phyloP scores from a whole-genome alignment of 2,329 filamentous ascomycete species.

The Didymella pomorum region DNA sequence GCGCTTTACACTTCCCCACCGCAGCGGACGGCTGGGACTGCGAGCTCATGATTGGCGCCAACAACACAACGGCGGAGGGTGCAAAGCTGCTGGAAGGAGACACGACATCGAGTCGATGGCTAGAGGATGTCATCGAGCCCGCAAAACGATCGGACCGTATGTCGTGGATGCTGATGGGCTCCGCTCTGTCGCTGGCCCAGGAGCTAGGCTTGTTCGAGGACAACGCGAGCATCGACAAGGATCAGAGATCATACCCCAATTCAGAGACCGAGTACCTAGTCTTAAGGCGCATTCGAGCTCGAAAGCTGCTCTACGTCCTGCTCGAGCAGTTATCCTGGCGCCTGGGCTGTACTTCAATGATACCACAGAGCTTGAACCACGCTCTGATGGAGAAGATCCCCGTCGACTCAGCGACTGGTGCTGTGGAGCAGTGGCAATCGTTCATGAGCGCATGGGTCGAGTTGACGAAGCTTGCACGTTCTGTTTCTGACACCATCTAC shows the following conservation, averaged over 20 bases:
- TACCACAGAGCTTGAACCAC: conserved; percentile 56
- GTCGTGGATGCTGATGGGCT: conserved; percentile 68
- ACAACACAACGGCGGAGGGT: conserved; percentile 50
- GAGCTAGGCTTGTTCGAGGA: conserved; percentile 62
- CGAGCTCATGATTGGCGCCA: conserved; percentile 56
- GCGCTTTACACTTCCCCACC: conserved; percentile 63
- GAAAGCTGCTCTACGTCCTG: conserved; percentile 54
- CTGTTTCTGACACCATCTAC: conserved; percentile 63
- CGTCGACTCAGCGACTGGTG: conserved; percentile 47
- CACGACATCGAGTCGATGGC: conserved; percentile 55
- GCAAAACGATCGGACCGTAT: conserved; percentile 64
- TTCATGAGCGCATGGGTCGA: conserved; percentile 62
- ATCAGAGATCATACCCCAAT: conserved; percentile 46
- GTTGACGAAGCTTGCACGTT: conserved; percentile 56
- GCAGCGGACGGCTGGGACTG: conserved; percentile 64
- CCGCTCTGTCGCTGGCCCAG: conserved; percentile 61
- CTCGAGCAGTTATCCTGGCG: conserved; percentile 62
- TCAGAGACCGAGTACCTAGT: conserved; percentile 41
- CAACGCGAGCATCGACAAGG: conserved; percentile 47
- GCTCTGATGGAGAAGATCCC: conserved; percentile 52
- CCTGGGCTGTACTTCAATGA: conserved; percentile 61
- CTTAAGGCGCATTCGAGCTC: conserved; percentile 45
- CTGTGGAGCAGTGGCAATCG: conserved; percentile 57
- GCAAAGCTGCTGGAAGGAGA: conserved; percentile 47
- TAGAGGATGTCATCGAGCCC: conserved; percentile 63